A percentile compares a stretch with the other conserved stretches of the same genome.
phyloP scores from a whole-genome alignment of 225 moss, liverwort and hornwort species.

The Marchantia paleacea region DNA sequence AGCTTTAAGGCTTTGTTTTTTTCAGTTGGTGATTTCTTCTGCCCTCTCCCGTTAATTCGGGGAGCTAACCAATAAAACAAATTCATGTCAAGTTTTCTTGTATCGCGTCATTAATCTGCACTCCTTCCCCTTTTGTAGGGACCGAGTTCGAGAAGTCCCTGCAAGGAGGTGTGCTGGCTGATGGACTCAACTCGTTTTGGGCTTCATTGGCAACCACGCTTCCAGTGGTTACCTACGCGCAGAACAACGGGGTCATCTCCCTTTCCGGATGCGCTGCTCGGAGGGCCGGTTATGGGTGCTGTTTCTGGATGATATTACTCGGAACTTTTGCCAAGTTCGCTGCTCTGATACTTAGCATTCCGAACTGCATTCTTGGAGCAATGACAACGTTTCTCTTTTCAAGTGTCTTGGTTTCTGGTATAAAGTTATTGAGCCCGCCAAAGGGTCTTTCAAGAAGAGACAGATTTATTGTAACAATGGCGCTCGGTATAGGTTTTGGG shows the following conservation, averaged over 20 bases:
- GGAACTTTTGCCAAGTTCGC: slow-evolving; percentile 78
- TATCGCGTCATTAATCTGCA: neutral
- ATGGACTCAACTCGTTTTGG: slow-evolving; percentile 74
- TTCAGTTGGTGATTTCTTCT: too few species aligned
- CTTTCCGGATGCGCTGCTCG: slow-evolving; percentile 85
- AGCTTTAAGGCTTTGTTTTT: too few species aligned
- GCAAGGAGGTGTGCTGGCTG: slow-evolving; percentile 77
- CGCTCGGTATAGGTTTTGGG: slow-evolving; percentile 79
- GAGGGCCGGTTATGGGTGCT: slow-evolving; percentile 77
- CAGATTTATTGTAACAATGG: slow-evolving; percentile 77
- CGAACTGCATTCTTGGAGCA: slow-evolving; percentile 80
- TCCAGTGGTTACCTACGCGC: slow-evolving; percentile 87
- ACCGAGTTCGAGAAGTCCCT: slow-evolving; percentile 58
- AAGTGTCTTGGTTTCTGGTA: slow-evolving; percentile 75
- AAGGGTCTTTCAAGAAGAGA: slow-evolving; percentile 58
- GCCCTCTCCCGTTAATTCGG: too few species aligned
- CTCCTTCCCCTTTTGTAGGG: slow-evolving; percentile 27
- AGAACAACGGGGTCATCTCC: slow-evolving; percentile 92
- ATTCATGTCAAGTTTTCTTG: neutral
- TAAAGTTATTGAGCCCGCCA: slow-evolving; percentile 61
- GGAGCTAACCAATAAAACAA: too few species aligned
- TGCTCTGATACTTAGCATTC: slow-evolving; percentile 76
- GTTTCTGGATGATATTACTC: slow-evolving; percentile 66
- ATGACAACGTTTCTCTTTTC: slow-evolving; percentile 94
- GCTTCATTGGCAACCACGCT: slow-evolving; percentile 65